phyloP scores from a whole-genome alignment of 2,329 filamentous ascomycete species.

The Hymenoscyphus infarciens region DNA sequence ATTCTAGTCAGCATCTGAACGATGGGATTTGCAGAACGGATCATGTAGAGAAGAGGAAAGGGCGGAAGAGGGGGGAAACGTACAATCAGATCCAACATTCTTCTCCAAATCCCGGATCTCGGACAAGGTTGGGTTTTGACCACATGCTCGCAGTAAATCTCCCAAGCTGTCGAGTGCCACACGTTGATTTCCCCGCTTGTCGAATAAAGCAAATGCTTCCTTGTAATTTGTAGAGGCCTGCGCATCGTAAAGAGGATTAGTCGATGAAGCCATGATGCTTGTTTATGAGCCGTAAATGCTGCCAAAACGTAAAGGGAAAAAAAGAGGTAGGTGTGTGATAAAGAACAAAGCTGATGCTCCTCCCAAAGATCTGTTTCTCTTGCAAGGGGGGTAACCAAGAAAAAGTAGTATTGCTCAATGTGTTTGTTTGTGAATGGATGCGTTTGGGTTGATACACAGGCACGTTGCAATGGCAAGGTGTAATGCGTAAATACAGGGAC shows the following conservation, averaged over 20 bases:
- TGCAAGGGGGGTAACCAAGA: conserved; percentile 8
- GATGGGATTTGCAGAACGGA: neutral
- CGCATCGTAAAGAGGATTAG: conserved; percentile 33
- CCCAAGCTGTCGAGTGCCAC: conserved; percentile 83
- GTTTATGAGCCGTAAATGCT: neutral
- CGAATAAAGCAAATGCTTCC: conserved; percentile 98
- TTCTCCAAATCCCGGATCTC: conserved; percentile 94
- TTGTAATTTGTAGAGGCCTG: conserved; percentile 97
- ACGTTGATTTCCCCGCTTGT: conserved; percentile 96
- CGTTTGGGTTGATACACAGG: conserved; percentile 1
- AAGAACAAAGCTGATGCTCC: conserved; percentile 44
- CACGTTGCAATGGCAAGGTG: conserved; percentile 5
- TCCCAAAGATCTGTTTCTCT: neutral
- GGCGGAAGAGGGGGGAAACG: conserved; percentile 41
- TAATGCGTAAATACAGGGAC: neutral
- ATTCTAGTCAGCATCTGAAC: neutral
- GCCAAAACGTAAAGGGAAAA: conserved; percentile 5
- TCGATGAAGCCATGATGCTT: conserved; percentile 17
- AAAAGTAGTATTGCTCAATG: conserved; percentile 5
- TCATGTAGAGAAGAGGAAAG: neutral
- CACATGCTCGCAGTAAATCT: conserved; percentile 91
- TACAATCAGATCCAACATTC: conserved; percentile 85
- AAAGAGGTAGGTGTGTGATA: neutral
- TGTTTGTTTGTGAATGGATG: conserved; percentile 12
- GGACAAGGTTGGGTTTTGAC: conserved; percentile 92